Evolutionary conservation across 768 basidiomycete genomes (phyloP), one percentile per base, ranked within the genome.

Genomic region (Mycena maculata): DNA sequence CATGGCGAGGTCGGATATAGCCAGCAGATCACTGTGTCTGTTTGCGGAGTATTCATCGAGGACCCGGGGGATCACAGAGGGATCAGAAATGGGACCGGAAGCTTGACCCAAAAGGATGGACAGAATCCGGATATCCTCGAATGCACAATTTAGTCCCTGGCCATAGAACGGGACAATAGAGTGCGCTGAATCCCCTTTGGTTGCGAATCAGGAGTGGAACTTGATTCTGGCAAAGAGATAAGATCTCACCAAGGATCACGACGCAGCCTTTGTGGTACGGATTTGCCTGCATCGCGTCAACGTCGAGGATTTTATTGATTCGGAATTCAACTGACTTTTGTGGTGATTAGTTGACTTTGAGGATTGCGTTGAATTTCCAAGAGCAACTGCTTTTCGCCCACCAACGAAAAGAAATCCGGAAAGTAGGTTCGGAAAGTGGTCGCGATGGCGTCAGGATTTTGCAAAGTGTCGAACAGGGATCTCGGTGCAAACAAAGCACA

Each of bases 161-260:
- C 92, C 88, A 71, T 87, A 89, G 78, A 90, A 91, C 55, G 92
- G 91, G 1, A 92, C 92, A 91, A 93, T 93, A 41, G 89, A 87
- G 74, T 93, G 92, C 7, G 90, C 89, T 13, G 92, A 87, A 74
- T 93, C 92, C 23, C 92, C 92, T 78, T 82, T 63, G 84, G 82
- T 89, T 90, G 65, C 18, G 13, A 18, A 20, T 8, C 22, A 23
- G 25, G 30, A n/a, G 41, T 20, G 23, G 47, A 45, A 22, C n/a
- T 16, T 3, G 36, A 11, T 31, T 15, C 18, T 7, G 22, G 45
- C 22, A 45, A 27, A 13, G 48, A 18, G n/a, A 36, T 25, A 4
- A 15, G n/a, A 7, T n/a, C 45, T 60, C 33, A 61, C 60, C 60
- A 11, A 61, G 36, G 28, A 61, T 53, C 9, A 47, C 30, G 10